phyloP scores from a whole-genome alignment of 306 rosid species.

The Gleditsia sinensis region DNA sequence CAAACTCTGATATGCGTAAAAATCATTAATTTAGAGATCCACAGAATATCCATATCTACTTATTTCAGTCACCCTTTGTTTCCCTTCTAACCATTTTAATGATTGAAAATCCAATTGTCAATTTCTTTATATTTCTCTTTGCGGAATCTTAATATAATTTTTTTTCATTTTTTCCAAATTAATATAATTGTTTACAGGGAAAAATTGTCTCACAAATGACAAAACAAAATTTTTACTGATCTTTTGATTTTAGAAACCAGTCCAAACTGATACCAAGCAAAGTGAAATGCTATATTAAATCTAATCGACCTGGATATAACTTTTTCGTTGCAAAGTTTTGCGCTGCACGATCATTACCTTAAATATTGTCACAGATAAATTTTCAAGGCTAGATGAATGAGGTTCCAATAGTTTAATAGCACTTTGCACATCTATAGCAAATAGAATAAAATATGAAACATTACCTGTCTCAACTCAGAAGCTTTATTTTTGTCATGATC shows the following conservation, averaged over 20 bases:
- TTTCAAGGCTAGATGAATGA: background rate
- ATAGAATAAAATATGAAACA: background rate
- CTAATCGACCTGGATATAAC: too few species aligned
- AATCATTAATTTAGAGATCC: too few species aligned
- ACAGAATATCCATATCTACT: too few species aligned
- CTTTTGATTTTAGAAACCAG: background rate
- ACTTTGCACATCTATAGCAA: constrained; percentile 11
- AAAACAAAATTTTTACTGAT: background rate
- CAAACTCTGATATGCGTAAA: too few species aligned
- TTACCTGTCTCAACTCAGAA: constrained; percentile 86
- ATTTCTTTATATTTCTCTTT: background rate
- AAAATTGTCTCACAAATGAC: background rate
- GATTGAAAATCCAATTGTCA: constrained; percentile 3
- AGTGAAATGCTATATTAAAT: too few species aligned
- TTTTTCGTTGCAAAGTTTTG: background rate
- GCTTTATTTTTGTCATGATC: constrained; percentile 81
- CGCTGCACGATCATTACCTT: background rate
- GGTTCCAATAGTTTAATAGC: background rate
- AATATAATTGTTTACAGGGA: background rate
- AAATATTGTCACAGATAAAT: background rate
- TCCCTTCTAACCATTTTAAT: background rate
- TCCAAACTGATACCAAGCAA: constrained; percentile 4
- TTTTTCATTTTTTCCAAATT: too few species aligned
- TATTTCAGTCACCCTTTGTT: too few species aligned
- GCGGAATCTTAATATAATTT: background rate